Conservation (phyloP, 2,329 filamentous ascomycete species). For the Ambrosiella cleistominuta region DNA sequence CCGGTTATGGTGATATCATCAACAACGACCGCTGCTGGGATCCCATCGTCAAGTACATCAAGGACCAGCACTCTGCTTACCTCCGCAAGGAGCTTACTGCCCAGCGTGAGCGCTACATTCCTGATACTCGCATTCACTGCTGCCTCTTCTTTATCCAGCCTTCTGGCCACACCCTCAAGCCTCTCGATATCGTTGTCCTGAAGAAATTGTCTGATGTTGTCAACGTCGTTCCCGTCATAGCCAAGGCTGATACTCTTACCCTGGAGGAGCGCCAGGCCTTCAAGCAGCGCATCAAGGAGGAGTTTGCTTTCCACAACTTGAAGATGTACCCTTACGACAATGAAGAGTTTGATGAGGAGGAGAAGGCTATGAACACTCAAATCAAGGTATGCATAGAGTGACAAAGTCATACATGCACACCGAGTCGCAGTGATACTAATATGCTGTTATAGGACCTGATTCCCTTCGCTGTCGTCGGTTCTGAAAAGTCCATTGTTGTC, state of each 20-base stretch:
- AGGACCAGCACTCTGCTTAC: conserved; percentile 98
- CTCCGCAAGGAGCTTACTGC: conserved; percentile 98
- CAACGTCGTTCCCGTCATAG: conserved; percentile 96
- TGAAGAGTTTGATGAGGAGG: conserved; percentile 95
- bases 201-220: conserved; percentile 99
- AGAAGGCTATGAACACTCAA: conserved; percentile 78
- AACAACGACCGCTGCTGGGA: conserved; percentile 99
- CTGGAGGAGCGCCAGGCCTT: conserved; percentile 89
- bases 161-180: conserved; percentile 93
- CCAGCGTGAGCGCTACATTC: conserved; percentile 96
- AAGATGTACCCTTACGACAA: conserved; percentile 99
- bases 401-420: not conserved
- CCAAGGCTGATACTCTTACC: conserved; percentile 92
- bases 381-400: conserved; percentile 58
- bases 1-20: conserved; percentile 93
- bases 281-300: conserved; percentile 99
- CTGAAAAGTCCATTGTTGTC: conserved; percentile 94
- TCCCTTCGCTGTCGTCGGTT: conserved; percentile 93
- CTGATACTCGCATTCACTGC: conserved; percentile 98
- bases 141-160: conserved; percentile 99
- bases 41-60: conserved; percentile 99
- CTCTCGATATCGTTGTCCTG: conserved; percentile 96
- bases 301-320: conserved; percentile 98
- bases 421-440: no score
- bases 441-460: conserved; percentile 53